Base-by-base conservation (phyloP, 805 yeast genomes). In the Ogataea allantospora region DNA sequence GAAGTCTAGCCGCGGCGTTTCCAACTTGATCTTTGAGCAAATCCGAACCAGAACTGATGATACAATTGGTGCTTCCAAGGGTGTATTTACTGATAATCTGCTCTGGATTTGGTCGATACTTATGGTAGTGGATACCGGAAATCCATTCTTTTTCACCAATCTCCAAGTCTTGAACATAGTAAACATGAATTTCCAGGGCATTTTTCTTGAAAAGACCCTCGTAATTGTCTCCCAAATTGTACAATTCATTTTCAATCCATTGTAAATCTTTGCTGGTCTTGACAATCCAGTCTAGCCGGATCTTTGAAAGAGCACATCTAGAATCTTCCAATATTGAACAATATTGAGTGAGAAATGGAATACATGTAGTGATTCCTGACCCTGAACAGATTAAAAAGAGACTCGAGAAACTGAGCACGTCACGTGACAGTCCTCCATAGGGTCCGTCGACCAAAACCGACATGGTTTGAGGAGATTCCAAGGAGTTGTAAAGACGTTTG, bases 391-490 rank as follows among this genome's bases (percentile, higher is more conserved):
- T 13, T 16, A 75, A 48, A 7, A 62, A 51, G 6, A 71, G 55
- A 29, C 68, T 64, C 29, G 71, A 71, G 50, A 77, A 77, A 1
- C 72, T 54, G 14, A 64, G 46, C 5, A 60, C 54, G 43, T 73
- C 72, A 50, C 83, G 63, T 11, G 62, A 47, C 32, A 69, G 47
- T 1, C 80, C 81, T 12, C 83, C 81, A 42, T 74, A 77, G 4
- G 83, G 79, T 1, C 83, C 83, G 48, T 77, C 82, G n/a, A 56
- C 33, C 13, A 73, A 51, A 1, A 72, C 70, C 22, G 57, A 58
- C 34, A 55, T 26, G 0, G 60, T 44, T 11, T 50, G 46, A 3
- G 50, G 34, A 0, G 53, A 44, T 7, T 67, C 63, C 4, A 54
- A 15, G 14, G 50, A 36, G 8, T 51, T 31, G 41, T 55, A 57